Conservation (phyloP, 2,329 filamentous ascomycete species). For the Hypoxylon sp. region DNA sequence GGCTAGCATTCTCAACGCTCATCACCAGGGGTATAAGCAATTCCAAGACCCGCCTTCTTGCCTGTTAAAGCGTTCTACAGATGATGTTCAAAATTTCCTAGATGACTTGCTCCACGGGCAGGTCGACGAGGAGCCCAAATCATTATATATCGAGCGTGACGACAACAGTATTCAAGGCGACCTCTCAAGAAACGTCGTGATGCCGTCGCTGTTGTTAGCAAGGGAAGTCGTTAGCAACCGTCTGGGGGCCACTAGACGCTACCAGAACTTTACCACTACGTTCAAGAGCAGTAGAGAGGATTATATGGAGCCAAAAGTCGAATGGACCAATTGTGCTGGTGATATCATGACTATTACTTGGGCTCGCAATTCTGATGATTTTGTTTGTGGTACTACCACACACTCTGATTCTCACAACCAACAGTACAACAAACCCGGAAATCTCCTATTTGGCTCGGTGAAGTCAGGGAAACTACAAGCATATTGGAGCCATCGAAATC, state of each 20-base stretch:
- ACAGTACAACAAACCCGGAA: constrained; percentile 76
- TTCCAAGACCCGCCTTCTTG: constrained; percentile 42
- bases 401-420: constrained; percentile 75
- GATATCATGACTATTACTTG: constrained; percentile 72
- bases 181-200: constrained; percentile 49
- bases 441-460: constrained; percentile 70
- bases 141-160: constrained; percentile 55
- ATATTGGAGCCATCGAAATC: constrained; percentile 70
- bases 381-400: constrained; percentile 73
- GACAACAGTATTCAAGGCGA: constrained; percentile 51
- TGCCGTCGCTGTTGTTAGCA: constrained; percentile 63
- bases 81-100: constrained; percentile 58
- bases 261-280: constrained; percentile 62
- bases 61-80: constrained; percentile 48
- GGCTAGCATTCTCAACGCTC: constrained; percentile 39
- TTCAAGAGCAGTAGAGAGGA: constrained; percentile 66
- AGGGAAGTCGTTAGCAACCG: constrained; percentile 65
- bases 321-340: constrained; percentile 74
- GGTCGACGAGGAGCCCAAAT: constrained; percentile 38
- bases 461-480: constrained; percentile 60
- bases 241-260: constrained; percentile 59
- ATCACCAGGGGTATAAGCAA: constrained; percentile 42
- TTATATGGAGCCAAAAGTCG: constrained; percentile 63
- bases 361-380: constrained; percentile 64
- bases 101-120: constrained; percentile 54